phyloP scores from a whole-genome alignment of 1,284 basidiomycete genomes.

The Naganishia liquefaciens region DNA sequence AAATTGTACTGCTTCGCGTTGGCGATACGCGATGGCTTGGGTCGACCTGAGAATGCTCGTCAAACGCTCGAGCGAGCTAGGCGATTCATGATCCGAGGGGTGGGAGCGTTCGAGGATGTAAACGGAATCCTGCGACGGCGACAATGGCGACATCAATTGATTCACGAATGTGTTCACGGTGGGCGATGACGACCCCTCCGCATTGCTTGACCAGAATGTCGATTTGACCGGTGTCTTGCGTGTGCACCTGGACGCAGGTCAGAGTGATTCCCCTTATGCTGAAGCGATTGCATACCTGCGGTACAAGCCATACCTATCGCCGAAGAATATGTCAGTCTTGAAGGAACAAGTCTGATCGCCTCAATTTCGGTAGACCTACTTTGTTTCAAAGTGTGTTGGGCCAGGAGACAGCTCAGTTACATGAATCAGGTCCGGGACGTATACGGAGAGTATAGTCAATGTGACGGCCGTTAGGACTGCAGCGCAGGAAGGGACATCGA shows the following conservation, averaged over 20 bases:
- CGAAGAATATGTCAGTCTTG: neutral
- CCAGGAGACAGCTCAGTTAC: conserved; percentile 44
- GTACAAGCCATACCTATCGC: conserved; percentile 51
- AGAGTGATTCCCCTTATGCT: neutral
- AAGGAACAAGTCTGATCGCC: neutral
- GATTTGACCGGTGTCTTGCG: conserved; percentile 38
- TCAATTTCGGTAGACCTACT: conserved; percentile 35
- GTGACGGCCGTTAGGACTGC: conserved; percentile 46
- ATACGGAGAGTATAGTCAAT: conserved; percentile 49
- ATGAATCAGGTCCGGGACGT: conserved; percentile 49
- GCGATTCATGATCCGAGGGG: neutral
- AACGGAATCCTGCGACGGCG: neutral
- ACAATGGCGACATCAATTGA: neutral
- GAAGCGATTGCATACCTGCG: conserved; percentile 37
- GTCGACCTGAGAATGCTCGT: neutral
- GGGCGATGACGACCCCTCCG: too few species aligned
- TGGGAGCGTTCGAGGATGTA: conserved; percentile 18
- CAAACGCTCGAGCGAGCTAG: conserved; percentile 6
- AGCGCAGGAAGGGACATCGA: neutral
- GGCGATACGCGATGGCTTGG: neutral
- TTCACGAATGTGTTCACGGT: neutral
- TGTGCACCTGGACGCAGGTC: conserved; percentile 42
- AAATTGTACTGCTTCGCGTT: neutral
- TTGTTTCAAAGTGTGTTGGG: conserved; percentile 49
- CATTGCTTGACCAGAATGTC: neutral